Base-by-base conservation (phyloP, 2,329 filamentous ascomycete species). In the Fusarium sp. region DNA sequence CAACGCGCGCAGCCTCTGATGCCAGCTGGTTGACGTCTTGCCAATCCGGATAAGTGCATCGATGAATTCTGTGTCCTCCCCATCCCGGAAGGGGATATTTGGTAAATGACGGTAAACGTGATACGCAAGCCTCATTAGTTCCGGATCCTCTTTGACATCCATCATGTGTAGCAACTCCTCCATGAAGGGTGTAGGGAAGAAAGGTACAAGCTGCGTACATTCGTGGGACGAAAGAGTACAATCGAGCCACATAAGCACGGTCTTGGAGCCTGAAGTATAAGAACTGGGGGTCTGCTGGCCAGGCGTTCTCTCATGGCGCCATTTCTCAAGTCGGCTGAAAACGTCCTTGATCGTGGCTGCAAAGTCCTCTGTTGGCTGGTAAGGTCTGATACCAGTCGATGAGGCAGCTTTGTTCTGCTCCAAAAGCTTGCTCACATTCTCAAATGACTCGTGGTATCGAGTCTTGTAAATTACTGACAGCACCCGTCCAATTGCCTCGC, bases 111-210 rank as follows among this genome's bases (percentile, higher is more conserved):
- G 92, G 84, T 98, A 99, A 42, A 99, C 96, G 76, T 97, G 94
- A 77, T 98, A 99, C 0, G 96, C 95, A 10, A 98, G 87, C 11
- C 92, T 91, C 84, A 98, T 97, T 3, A 99, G 87, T 79, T 99
- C 97, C 0, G 94, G 94, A 75, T 99, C 96, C 79, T 99, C 96
- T 79, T 98, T 98, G 78, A 99, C 94, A 76, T 99, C 96, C 95
- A 99, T 99, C 96, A 99, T 99, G 83, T 99, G 94, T 53, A 99
- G 84, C 15, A 99, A 88, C 78, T 98, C 93, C 74, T 96, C 93
- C 78, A 97, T 96, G 76, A 98, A 95, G 0, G 92, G 86, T 36
- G 92, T 87, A 0, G 94, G 92, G 84, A 99, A 98, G 86, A 98
- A 98, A 5, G 91, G 89, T 19, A 97, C 89, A 15, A 99, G 88